Conservation (phyloP, 805 yeast species). For the Saturnispora serradocipensis region DNA sequence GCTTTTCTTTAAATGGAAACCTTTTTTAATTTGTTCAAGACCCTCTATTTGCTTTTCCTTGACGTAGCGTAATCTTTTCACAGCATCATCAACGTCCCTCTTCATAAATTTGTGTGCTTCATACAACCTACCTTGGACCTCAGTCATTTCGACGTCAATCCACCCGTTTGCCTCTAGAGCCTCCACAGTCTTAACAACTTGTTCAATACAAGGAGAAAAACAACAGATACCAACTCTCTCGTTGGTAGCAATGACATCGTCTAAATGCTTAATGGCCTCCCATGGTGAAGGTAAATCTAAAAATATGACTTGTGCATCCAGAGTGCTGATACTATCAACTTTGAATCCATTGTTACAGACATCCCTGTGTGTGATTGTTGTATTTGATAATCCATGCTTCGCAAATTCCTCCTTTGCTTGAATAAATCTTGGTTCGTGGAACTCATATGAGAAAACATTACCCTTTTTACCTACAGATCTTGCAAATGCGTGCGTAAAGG, state of each 20-base stretch:
- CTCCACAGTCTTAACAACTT: slow-evolving; percentile 79
- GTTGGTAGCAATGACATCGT: slow-evolving; percentile 43
- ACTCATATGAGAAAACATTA: slow-evolving; percentile 74
- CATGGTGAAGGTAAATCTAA: slow-evolving; percentile 95
- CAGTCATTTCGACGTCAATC: slow-evolving; percentile 86
- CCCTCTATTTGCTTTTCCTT: slow-evolving; percentile 62
- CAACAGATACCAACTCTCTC: slow-evolving; percentile 73
- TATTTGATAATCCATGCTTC: slow-evolving; percentile 53
- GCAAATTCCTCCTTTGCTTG: slow-evolving; percentile 75
- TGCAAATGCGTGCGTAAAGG: slow-evolving; percentile 87
- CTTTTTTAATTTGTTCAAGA: slow-evolving; percentile 34
- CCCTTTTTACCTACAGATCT: slow-evolving; percentile 62
- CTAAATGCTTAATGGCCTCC: slow-evolving; percentile 80
- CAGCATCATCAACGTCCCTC: slow-evolving; percentile 68
- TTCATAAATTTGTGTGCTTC: slow-evolving; percentile 89
- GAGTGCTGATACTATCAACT: slow-evolving; percentile 27
- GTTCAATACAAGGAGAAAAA: slow-evolving; percentile 96
- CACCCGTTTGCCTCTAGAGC: slow-evolving; percentile 71
- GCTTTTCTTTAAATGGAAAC: slow-evolving; percentile 11
- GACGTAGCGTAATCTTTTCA: slow-evolving; percentile 72
- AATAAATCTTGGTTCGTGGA: slow-evolving; percentile 72
- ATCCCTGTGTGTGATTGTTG: slow-evolving; percentile 79
- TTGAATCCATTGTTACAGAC: slow-evolving; percentile 85
- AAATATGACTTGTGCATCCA: slow-evolving; percentile 70
- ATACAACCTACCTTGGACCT: slow-evolving; percentile 70